Percentiles rank a stretch among this genome's conserved stretches.
Conservation (phyloP, 176 grass and related monocot species). For the Bothriochloa decipiens region DNA sequence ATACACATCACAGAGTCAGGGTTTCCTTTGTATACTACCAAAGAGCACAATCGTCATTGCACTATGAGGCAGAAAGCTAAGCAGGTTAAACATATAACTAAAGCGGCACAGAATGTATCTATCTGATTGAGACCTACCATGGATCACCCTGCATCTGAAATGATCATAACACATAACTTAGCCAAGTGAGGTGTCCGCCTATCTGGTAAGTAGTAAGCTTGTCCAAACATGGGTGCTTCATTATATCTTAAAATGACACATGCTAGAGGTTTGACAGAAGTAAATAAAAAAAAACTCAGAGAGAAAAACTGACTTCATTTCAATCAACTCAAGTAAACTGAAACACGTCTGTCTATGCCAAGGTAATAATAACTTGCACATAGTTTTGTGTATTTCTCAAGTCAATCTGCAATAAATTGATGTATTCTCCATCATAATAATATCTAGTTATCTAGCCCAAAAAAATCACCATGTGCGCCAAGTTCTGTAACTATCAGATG, state of each 20-base stretch:
- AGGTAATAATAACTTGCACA: background rate
- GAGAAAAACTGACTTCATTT: background rate
- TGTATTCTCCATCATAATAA: background rate
- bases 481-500: slow-evolving; percentile 2
- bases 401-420: background rate
- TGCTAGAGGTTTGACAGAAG: background rate
- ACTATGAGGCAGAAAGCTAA: background rate
- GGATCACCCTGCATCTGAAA: background rate
- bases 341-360: background rate
- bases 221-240: background rate
- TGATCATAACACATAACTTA: background rate
- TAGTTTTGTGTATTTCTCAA: background rate
- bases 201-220: background rate
- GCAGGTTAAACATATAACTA: slow-evolving; percentile 14
- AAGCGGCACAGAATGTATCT: background rate
- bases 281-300: background rate
- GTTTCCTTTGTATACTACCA: background rate
- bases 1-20: background rate
- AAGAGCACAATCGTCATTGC: background rate
- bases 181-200: background rate
- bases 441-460: background rate
- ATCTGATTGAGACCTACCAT: background rate
- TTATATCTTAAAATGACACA: slow-evolving; percentile 20
- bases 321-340: background rate
- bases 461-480: background rate